Evolutionary conservation across 208 protist genomes (phyloP).

Genomic region (Tritrichomonas musculus): DNA sequence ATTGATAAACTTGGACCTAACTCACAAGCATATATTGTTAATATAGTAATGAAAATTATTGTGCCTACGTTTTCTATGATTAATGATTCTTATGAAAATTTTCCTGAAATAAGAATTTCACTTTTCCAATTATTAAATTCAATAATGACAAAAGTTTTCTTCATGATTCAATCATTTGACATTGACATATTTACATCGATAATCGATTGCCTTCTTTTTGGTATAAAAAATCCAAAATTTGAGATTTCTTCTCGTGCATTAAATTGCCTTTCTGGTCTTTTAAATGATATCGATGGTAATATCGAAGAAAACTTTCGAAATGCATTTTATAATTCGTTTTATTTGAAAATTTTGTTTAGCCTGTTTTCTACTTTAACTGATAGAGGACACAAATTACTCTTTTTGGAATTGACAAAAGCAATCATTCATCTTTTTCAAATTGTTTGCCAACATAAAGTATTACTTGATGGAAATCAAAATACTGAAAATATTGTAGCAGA

Average conservation of each 20-base stretch:
- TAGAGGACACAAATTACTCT: not conserved
- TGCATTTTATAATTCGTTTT: not conserved
- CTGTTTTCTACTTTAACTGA: not conserved
- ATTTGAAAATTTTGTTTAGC: not conserved
- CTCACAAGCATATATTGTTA: not conserved
- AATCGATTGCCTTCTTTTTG: not conserved
- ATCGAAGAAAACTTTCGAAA: not conserved
- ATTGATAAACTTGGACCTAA: not conserved
- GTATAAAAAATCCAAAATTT: not conserved
- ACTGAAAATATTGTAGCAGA: not conserved
- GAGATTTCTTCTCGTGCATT: not conserved
- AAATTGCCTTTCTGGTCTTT: not conserved
- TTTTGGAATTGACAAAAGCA: not conserved
- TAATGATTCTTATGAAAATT: not conserved
- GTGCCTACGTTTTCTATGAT: not conserved
- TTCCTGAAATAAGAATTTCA: not conserved
- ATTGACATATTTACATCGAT: not conserved
- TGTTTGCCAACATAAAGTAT: not conserved
- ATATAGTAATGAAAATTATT: not conserved
- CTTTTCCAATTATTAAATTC: not conserved
- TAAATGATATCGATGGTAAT: not conserved
- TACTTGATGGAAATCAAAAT: not conserved
- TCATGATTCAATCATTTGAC: not conserved
- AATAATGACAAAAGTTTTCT: not conserved
- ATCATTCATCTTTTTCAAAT: not conserved